Evolutionary conservation across 805 yeast genomes (phyloP).

Genomic region (Wickerhamomyces chaumierensis): DNA sequence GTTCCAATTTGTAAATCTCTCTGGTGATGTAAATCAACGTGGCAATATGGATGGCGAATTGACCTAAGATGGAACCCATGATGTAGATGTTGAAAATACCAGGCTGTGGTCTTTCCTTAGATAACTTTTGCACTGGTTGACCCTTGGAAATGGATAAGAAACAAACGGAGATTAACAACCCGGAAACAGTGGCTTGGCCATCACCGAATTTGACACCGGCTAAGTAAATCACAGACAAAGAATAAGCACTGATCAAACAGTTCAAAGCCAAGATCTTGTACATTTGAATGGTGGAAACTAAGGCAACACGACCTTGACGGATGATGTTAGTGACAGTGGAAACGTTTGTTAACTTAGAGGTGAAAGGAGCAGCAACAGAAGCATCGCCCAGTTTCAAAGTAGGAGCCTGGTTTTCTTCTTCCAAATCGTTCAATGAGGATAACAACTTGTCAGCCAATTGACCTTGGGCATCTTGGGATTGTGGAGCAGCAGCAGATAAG

Average conservation of each 20-base stretch:
- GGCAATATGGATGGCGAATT: conserved; percentile 83
- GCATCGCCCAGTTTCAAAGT: conserved; percentile 94
- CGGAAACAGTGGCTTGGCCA: conserved; percentile 96
- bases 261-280: conserved; percentile 94
- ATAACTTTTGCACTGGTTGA: conserved; percentile 75
- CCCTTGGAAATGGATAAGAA: conserved; percentile 93
- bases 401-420: conserved; percentile 74
- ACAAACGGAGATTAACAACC: conserved; percentile 83
- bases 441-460: conserved; percentile 56
- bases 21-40: conserved; percentile 74
- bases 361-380: conserved; percentile 97
- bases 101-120: conserved; percentile 92
- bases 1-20: conserved; percentile 81
- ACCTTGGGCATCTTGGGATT: conserved; percentile 24
- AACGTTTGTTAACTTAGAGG: conserved; percentile 87
- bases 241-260: conserved; percentile 93
- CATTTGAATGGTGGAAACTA: conserved; percentile 97
- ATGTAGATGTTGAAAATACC: conserved; percentile 92
- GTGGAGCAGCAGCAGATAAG: conserved; percentile 24
- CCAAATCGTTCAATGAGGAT: conserved; percentile 41
- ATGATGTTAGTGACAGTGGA: conserved; percentile 86
- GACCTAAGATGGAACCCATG: conserved; percentile 96
- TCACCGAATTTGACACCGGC: conserved; percentile 99
- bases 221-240: conserved; percentile 82
- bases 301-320: conserved; percentile 97